These are phyloP conservation scores for Debaryomyces coudertii DNA, from an alignment of 1,139 yeast genomes.

Conservation along the genomic window DNA sequence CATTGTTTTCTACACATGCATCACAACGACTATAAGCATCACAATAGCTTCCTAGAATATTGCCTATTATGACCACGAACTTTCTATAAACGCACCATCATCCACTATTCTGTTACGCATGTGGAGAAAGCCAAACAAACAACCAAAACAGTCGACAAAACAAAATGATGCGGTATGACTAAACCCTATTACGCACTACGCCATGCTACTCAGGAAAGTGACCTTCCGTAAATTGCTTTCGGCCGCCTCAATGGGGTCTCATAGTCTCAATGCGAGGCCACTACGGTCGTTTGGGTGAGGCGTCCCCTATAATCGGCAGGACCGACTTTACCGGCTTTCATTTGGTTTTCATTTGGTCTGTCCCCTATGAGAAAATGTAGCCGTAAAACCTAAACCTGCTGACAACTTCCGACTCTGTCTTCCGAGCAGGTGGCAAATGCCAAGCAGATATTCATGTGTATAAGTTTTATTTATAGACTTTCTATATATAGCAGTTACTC, in stretches of 20 bases:
- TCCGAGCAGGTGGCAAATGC: background rate
- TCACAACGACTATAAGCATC: background rate
- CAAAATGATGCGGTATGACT: background rate
- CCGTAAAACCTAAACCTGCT: too few species aligned
- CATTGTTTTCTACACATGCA: too few species aligned
- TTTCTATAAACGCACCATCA: background rate
- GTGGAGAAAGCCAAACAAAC: background rate
- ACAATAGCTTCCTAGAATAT: background rate
- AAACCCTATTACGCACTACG: background rate
- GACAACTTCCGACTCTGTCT: background rate
- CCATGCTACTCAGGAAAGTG: background rate
- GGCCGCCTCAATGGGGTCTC: slow-evolving; percentile 2
- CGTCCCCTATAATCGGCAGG: background rate
- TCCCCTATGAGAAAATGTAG: too few species aligned
- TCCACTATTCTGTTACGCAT: too few species aligned
- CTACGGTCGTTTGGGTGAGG: background rate
- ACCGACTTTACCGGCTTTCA: too few species aligned
- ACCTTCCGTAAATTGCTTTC: background rate
- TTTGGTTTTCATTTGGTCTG: too few species aligned
- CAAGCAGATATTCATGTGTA: background rate
- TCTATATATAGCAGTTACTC: slow-evolving; percentile 6
- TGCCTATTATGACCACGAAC: background rate
- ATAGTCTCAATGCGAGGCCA: background rate
- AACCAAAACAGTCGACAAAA: background rate
- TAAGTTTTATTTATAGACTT: background rate